These are phyloP conservation scores for Spongiforma sp. DNA, from an alignment of 1,284 basidiomycete species.

Conservation along the genomic window DNA sequence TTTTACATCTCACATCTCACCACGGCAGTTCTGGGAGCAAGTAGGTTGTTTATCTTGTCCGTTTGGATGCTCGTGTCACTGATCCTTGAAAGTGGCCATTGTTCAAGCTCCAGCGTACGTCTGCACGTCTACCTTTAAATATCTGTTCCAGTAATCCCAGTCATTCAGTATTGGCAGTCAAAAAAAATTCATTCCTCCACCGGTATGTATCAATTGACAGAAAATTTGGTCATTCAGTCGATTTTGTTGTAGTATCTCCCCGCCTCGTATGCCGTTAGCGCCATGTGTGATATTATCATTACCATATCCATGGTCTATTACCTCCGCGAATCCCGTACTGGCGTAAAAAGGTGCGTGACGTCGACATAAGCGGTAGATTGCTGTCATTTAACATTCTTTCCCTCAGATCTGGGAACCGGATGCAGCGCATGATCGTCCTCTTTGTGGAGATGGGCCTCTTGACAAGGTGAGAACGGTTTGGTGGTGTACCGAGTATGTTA, in stretches of 20 bases:
- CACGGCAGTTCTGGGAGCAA: background rate
- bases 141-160: too few species aligned
- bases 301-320: conserved; percentile 11
- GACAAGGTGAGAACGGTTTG: background rate
- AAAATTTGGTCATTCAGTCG: too few species aligned
- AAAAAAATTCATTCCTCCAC: background rate
- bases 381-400: background rate
- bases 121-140: too few species aligned
- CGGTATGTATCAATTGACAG: conserved; percentile 8
- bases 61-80: background rate
- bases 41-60: background rate
- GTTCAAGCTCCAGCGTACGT: too few species aligned
- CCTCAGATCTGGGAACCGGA: conserved; percentile 3
- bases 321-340: conserved; percentile 9
- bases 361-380: background rate
- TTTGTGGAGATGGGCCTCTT: conserved; percentile 5
- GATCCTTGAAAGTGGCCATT: too few species aligned
- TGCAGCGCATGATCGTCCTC: conserved; percentile 7
- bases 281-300: conserved; percentile 10
- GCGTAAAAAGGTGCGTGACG: background rate
- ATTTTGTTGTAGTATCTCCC: conserved; percentile 2
- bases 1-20: background rate
- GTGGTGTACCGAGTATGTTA: background rate
- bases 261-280: background rate
- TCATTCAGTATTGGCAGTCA: too few species aligned